Evolutionary conservation across 441 rosid species (phyloP).

Genomic region (Gossypium schwendimanii): DNA sequence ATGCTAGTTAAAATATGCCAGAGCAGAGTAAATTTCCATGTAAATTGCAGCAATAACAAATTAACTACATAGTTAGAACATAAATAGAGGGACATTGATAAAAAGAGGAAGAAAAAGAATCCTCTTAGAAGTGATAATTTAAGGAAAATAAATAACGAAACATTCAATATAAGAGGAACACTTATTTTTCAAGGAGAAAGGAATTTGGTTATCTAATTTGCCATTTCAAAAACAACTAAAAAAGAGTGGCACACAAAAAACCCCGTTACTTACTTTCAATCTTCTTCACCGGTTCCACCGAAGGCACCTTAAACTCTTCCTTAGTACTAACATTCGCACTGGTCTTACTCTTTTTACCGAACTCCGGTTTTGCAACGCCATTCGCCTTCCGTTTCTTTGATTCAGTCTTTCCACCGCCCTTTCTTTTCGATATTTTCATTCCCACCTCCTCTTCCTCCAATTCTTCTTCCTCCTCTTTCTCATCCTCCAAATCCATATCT

Average conservation of each 20-base stretch:
- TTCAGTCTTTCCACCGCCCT: constrained; percentile 18
- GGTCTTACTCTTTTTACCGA: constrained; percentile 51
- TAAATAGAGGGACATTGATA: background rate
- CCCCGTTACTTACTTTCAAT: constrained; percentile 33
- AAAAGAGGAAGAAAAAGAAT: background rate
- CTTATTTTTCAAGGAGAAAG: background rate
- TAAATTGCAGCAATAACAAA: background rate
- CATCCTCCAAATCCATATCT: constrained; percentile 53
- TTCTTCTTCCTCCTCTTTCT: constrained; percentile 31
- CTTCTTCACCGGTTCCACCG: constrained; percentile 37
- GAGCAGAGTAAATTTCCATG: background rate
- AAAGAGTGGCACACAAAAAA: background rate
- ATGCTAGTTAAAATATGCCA: background rate
- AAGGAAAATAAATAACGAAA: background rate
- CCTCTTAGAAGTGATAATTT: background rate
- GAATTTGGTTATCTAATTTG: background rate
- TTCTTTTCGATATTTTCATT: constrained; percentile 14
- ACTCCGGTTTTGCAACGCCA: constrained; percentile 26
- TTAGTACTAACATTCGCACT: constrained; percentile 20
- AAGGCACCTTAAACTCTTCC: constrained; percentile 31
- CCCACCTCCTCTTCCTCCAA: constrained; percentile 22
- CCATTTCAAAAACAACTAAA: background rate
- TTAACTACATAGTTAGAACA: background rate
- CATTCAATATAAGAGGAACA: background rate
- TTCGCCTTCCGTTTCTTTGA: constrained; percentile 45